Evolutionary conservation across 2,329 filamentous ascomycete genomes (phyloP).

Genomic region (Fusarium temperatum): DNA sequence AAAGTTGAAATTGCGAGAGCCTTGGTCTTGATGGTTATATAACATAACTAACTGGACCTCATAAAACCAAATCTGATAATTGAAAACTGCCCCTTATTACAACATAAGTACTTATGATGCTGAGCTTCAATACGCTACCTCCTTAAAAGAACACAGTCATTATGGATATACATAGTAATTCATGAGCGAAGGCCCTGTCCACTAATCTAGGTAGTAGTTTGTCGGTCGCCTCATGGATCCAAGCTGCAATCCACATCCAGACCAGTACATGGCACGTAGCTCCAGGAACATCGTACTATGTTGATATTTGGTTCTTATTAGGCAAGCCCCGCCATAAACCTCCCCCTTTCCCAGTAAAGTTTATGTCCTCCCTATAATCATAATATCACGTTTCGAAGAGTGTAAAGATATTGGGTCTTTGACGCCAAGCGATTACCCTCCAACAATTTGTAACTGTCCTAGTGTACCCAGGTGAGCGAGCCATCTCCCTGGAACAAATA

Average conservation of each 20-base stretch:
- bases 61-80: not conserved
- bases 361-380: not conserved
- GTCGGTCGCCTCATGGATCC: slow-evolving; percentile 19
- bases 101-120: not conserved
- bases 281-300: not conserved
- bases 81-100: not conserved
- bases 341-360: not conserved
- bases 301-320: not conserved
- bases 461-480: not conserved
- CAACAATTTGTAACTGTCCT: not conserved
- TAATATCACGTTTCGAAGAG: not conserved
- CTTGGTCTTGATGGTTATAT: not conserved
- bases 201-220: slow-evolving; percentile 12
- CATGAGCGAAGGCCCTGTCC: slow-evolving; percentile 5
- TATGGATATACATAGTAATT: slow-evolving; percentile 6
- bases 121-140: not conserved
- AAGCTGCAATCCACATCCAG: slow-evolving; percentile 30
- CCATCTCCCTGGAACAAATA: not conserved
- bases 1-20: not conserved
- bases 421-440: not conserved
- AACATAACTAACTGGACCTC: no score
- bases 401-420: not conserved
- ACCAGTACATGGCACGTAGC: not conserved
- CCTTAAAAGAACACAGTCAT: not conserved
- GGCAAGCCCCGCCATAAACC: not conserved